phyloP scores from a whole-genome alignment of 1,284 basidiomycete genomes.

The Cutaneotrichosporon cavernicola region DNA sequence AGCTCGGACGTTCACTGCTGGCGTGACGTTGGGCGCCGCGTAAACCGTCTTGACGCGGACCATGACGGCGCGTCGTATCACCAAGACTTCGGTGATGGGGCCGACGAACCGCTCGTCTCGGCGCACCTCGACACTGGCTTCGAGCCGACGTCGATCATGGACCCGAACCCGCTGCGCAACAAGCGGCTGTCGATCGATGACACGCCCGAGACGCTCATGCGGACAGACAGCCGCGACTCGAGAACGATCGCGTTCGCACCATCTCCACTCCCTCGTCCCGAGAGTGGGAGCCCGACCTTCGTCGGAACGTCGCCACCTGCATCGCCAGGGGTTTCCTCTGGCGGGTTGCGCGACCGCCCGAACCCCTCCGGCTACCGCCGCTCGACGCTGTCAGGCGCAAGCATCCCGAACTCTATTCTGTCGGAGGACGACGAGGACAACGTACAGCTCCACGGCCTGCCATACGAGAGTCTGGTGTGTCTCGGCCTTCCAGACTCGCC shows the following conservation, averaged over 20 bases:
- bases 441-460: constrained; percentile 62
- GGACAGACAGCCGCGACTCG: constrained; percentile 37
- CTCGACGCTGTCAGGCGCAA: constrained; percentile 32
- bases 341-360: constrained; percentile 32
- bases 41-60: constrained; percentile 62
- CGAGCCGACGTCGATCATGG: constrained; percentile 28
- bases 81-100: constrained; percentile 5
- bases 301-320: constrained; percentile 5
- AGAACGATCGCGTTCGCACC: constrained; percentile 46
- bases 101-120: constrained; percentile 15
- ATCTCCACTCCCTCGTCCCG: constrained; percentile 21
- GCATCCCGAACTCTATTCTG: constrained; percentile 36
- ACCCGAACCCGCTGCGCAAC: constrained; percentile 25
- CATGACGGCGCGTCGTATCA: constrained; percentile 34
- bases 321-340: constrained; percentile 23
- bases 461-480: constrained; percentile 73
- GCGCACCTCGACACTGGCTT: constrained; percentile 25
- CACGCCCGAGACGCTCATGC: constrained; percentile 20
- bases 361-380: constrained; percentile 1
- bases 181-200: constrained; percentile 31
- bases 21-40: constrained; percentile 59
- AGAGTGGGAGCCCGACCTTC: neutral
- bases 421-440: constrained; percentile 26
- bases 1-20: constrained; percentile 78
- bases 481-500: constrained; percentile 74